Evolutionary conservation across 768 basidiomycete species (phyloP), one percentile per base, ranked within the genome.

Genomic region (Amanita inopinata): DNA sequence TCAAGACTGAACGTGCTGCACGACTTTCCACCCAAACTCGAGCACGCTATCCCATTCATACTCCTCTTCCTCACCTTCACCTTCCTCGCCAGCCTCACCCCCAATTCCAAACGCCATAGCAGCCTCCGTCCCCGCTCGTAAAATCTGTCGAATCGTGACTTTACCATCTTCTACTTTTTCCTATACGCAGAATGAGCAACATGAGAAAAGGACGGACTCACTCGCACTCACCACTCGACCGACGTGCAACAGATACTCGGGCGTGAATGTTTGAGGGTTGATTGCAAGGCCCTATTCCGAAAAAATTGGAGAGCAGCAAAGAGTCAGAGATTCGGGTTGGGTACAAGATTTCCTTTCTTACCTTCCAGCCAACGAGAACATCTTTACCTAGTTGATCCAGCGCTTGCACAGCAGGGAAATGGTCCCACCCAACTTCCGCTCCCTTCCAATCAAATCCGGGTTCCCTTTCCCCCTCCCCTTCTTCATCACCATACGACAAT

Each of bases 191-290:
- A 7, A 20, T 30, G 5, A 44, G 33, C 3, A 6, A 22, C 10
- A 5, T 27, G 15, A 9, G 7, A 12, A 9, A 18, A 19, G 18
- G n/a, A 4, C 1, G 10, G 19, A 20, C 5, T n/a, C 43, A 4
- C 30, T n/a, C n/a, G n/a, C n/a, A n/a, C n/a, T n/a, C n/a, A 44
- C 35, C 2, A 44, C 35, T 10, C 27, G 35, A 19, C 43, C 43
- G 19, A 31, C 43, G 7, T 27, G 20, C 10, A 44, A 18, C 5
- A 44, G 8, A 31, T 44, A 23, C 22, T 44, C 43, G 12, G 43
- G 43, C 1, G 43, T 44, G 43, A 44, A 37, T 6, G 43, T 44
- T 35, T 35, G 27, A 5, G 43, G 43, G 22, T 44, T 44, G 17
- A 44, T 44, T 18, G 43, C 43, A 9, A 44, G 35, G 14, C 35